phyloP scores from a whole-genome alignment of 2,329 filamentous ascomycete species.

The Aspergillus unguis region DNA sequence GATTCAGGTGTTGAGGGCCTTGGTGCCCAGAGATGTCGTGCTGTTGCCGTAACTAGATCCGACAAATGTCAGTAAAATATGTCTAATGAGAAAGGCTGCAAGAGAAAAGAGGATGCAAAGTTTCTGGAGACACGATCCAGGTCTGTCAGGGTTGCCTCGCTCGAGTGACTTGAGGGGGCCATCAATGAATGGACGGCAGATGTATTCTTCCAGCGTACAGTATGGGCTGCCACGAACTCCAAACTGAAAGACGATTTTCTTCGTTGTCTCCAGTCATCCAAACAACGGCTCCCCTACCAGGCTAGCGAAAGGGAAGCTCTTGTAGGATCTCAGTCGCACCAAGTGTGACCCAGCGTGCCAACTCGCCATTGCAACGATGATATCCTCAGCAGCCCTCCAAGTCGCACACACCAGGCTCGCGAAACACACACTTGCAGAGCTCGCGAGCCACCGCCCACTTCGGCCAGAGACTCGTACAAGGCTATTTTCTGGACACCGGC shows the following conservation, averaged over 20 bases:
- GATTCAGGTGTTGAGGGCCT: constrained; percentile 29
- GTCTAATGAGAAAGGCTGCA: background rate
- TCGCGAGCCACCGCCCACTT: background rate
- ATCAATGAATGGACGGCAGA: too few relatives aligned
- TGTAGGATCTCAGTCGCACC: constrained; percentile 5
- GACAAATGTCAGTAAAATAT: constrained; percentile 11
- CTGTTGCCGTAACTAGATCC: constrained; percentile 30
- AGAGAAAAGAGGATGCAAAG: background rate
- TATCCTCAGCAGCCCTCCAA: background rate
- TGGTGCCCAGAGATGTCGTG: constrained; percentile 24
- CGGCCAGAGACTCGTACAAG: constrained; percentile 9
- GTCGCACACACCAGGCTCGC: constrained; percentile 2
- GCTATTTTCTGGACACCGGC: background rate
- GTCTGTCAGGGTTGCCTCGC: too few relatives aligned
- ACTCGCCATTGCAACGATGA: constrained; percentile 1
- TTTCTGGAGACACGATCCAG: too few relatives aligned
- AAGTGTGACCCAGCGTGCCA: constrained; percentile 3
- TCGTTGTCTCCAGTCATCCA: too few relatives aligned
- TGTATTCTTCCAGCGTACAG: too few relatives aligned
- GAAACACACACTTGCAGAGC: constrained; percentile 1
- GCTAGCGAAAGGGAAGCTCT: background rate
- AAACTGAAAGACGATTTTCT: background rate
- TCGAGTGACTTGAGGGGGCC: too few relatives aligned
- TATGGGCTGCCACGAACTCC: background rate
- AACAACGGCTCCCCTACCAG: too few relatives aligned